Conservation (phyloP, 176 grass and related monocot species). For the Rhynchospora pubera region DNA sequence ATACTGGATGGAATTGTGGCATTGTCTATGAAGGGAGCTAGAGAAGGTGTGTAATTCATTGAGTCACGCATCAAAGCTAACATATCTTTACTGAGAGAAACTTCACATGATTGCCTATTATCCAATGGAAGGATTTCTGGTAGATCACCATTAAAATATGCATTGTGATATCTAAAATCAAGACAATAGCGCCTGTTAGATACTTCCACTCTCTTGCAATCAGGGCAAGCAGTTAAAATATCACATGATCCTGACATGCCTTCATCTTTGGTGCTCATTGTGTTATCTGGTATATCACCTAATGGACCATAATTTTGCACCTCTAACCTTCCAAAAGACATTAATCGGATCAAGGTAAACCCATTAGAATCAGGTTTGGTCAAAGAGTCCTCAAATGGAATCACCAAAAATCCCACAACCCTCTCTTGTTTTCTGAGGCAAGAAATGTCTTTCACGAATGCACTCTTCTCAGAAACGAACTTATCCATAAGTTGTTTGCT, state of each 20-base stretch:
- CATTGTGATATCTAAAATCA: slow-evolving; percentile 48
- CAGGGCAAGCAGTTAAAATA: slow-evolving; percentile 26
- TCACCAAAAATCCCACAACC: slow-evolving; percentile 49
- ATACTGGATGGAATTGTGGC: slow-evolving; percentile 54
- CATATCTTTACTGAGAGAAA: slow-evolving; percentile 47
- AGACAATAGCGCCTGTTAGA: slow-evolving; percentile 21
- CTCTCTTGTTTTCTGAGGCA: slow-evolving; percentile 28
- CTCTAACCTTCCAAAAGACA: slow-evolving; percentile 54
- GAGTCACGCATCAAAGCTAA: slow-evolving; percentile 40
- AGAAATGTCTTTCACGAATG: slow-evolving; percentile 16
- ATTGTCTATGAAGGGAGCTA: slow-evolving; percentile 61
- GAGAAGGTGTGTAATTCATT: slow-evolving; percentile 21
- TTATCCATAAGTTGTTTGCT: slow-evolving; percentile 36
- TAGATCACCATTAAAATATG: slow-evolving; percentile 59
- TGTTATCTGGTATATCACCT: slow-evolving; percentile 17
- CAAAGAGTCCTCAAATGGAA: slow-evolving; percentile 35
- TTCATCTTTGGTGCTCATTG: slow-evolving; percentile 29
- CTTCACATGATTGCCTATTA: slow-evolving; percentile 29
- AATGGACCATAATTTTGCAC: slow-evolving; percentile 51
- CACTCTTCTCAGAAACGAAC: slow-evolving; percentile 28
- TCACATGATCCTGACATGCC: slow-evolving; percentile 22
- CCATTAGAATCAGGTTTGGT: slow-evolving; percentile 26
- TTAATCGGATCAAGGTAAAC: slow-evolving; percentile 68
- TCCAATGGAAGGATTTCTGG: slow-evolving; percentile 37
- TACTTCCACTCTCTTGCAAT: slow-evolving; percentile 14